phyloP scores from a whole-genome alignment of 2,329 filamentous ascomycete genomes.

The Paecilomyces fulvus region DNA sequence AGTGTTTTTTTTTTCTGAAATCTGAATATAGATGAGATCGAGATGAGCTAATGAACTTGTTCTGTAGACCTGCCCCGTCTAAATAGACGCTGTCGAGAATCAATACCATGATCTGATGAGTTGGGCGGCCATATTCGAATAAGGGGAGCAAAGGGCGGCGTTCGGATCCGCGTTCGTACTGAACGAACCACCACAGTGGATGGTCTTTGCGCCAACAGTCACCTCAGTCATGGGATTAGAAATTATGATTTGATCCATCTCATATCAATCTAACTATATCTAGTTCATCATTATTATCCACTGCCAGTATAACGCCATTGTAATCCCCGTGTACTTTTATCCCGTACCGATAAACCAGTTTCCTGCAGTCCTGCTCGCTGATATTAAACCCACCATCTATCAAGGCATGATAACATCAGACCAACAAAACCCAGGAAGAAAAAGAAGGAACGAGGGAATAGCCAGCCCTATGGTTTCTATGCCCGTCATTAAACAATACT shows the following conservation, averaged over 20 bases:
- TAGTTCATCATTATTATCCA: not conserved
- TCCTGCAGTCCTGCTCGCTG: not conserved
- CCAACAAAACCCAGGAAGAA: not conserved
- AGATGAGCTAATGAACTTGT: not conserved
- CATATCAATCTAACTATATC: not conserved
- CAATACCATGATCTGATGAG: not conserved
- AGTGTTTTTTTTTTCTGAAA: not conserved
- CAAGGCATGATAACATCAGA: not conserved
- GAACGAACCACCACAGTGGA: not conserved
- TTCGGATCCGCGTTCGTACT: not conserved
- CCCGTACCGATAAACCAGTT: not conserved
- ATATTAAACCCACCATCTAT: not conserved
- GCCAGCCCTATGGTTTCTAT: not conserved
- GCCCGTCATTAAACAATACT: slow-evolving; percentile 2
- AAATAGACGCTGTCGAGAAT: not conserved
- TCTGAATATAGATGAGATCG: not conserved
- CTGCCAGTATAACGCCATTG: not conserved
- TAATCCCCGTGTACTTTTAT: not conserved
- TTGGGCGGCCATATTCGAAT: not conserved
- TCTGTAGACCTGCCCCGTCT: slow-evolving; percentile 9
- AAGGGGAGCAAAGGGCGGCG: not conserved
- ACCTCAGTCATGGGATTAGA: not conserved
- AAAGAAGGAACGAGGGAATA: not conserved
- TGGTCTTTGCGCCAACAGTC: not conserved
- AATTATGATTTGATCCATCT: not conserved